Evolutionary conservation across 441 rosid genomes (phyloP).

Genomic region (Populus hybrid): DNA sequence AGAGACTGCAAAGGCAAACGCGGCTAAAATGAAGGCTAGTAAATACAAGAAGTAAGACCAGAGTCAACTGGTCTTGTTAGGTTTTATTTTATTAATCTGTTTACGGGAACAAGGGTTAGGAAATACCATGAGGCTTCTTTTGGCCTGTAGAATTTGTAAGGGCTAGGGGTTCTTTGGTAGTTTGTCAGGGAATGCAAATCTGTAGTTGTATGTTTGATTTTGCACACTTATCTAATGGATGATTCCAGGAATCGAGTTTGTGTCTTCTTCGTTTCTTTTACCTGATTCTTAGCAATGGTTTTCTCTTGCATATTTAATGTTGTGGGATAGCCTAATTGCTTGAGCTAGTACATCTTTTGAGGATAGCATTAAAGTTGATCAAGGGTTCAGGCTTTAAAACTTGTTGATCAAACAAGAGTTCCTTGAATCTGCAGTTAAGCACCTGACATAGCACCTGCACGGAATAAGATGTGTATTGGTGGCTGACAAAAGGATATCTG

Average conservation of each 20-base stretch:
- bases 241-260: neutral
- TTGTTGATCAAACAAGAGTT: too few species aligned
- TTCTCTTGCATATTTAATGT: neutral
- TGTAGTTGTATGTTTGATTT: neutral
- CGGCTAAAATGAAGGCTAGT: slow-evolving; percentile 46
- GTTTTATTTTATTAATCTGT: neutral
- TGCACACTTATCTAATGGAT: neutral
- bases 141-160: neutral
- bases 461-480: neutral
- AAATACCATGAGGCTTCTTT: neutral
- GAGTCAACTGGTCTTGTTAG: neutral
- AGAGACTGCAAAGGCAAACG: slow-evolving; percentile 48
- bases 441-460: neutral
- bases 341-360: too few species aligned
- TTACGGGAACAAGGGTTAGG: neutral
- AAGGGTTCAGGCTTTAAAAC: too few species aligned
- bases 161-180: neutral
- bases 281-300: neutral
- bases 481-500: neutral
- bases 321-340: too few species aligned
- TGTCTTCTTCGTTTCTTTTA: slow-evolving; percentile 5
- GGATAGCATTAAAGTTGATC: too few species aligned
- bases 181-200: neutral
- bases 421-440: too few species aligned
- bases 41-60: neutral